Conservation (phyloP, 257 asterid species). For the Ilex aquifolium region DNA sequence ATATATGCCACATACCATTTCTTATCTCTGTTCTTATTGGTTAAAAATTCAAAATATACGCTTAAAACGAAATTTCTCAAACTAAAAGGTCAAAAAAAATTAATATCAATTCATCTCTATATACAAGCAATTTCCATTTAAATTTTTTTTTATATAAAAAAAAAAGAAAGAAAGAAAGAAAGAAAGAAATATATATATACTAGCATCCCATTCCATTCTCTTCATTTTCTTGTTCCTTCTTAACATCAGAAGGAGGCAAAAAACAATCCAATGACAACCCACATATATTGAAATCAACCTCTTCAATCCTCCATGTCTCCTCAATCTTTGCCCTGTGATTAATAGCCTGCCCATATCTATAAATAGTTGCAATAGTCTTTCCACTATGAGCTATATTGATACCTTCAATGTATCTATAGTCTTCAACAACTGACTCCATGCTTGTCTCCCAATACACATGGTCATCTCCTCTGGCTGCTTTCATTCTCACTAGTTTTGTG, state of each 20-base stretch:
- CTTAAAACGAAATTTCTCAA: not conserved
- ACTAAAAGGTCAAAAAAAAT: no score
- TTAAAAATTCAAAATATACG: no score
- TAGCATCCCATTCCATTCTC: conserved; percentile 21
- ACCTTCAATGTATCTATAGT: conserved; percentile 56
- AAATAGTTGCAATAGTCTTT: conserved; percentile 51
- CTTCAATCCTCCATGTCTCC: conserved; percentile 31
- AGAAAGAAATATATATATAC: not conserved
- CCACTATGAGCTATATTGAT: conserved; percentile 83
- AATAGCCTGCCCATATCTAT: conserved; percentile 47
- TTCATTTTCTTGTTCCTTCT: conserved; percentile 29
- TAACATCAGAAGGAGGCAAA: conserved; percentile 66
- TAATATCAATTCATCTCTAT: not conserved
- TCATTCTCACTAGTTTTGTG: conserved; percentile 67
- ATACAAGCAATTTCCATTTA: not conserved
- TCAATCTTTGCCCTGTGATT: not conserved
- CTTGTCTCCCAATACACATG: conserved; percentile 67
- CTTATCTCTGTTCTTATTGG: no score
- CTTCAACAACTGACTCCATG: conserved; percentile 63
- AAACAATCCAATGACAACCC: conserved; percentile 72
- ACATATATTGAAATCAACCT: conserved; percentile 71
- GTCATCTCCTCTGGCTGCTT: conserved; percentile 39
- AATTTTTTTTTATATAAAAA: no score
- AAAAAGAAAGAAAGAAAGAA: no score
- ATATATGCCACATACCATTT: no score